These are phyloP conservation scores for Pythium scleroteichum DNA, from an alignment of 352 stramenopile species.

Conservation along the genomic window DNA sequence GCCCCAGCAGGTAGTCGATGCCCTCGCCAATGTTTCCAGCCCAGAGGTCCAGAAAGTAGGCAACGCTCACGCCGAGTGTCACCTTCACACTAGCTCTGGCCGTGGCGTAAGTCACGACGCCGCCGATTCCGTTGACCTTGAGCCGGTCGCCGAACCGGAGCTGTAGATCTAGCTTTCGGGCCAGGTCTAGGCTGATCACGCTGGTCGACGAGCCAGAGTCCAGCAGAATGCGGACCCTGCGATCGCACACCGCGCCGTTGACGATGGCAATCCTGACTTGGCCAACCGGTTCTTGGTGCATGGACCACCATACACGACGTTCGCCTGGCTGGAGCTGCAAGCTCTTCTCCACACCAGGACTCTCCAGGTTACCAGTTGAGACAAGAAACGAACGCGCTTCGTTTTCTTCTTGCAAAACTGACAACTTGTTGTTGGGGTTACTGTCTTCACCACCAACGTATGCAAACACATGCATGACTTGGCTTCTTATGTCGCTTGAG, in stretches of 20 bases:
- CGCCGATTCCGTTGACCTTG: constrained; percentile 8
- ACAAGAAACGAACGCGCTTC: constrained; percentile 17
- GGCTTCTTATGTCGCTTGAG: too few species aligned
- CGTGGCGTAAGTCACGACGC: constrained; percentile 22
- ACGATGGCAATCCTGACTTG: constrained; percentile 4
- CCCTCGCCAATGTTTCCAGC: constrained; percentile 29
- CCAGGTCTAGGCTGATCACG: constrained; percentile 15
- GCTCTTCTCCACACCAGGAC: background rate
- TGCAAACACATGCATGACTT: too few species aligned
- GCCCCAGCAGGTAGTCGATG: constrained; percentile 30
- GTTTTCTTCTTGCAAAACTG: constrained; percentile 5
- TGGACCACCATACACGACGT: constrained; percentile 17
- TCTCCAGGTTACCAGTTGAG: background rate
- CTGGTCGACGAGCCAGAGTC: constrained; percentile 9
- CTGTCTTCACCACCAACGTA: background rate
- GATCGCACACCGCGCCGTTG: constrained; percentile 10
- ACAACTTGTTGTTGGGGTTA: background rate
- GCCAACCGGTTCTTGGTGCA: background rate
- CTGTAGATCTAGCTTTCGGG: background rate
- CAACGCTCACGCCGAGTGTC: constrained; percentile 24
- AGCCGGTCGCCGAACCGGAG: background rate
- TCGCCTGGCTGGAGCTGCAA: constrained; percentile 8
- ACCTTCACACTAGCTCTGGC: constrained; percentile 21
- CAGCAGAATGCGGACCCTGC: constrained; percentile 3
- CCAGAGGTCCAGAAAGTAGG: constrained; percentile 29